Percentiles rank a stretch among this genome's conserved stretches.
phyloP scores from a whole-genome alignment of 495 filamentous ascomycete species.

The Lasiosphaeria miniovina region DNA sequence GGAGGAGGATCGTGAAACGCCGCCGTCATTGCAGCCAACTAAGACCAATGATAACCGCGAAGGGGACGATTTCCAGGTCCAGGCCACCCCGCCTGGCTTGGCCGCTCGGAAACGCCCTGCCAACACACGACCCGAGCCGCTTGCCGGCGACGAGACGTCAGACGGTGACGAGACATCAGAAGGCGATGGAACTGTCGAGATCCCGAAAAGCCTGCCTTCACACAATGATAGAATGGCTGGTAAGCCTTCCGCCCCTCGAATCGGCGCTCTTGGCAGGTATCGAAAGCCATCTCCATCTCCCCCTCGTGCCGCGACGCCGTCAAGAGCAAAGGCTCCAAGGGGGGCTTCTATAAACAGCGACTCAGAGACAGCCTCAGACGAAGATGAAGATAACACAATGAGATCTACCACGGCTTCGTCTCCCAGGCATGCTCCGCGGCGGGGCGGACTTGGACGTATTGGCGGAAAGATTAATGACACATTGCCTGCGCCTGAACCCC shows the following conservation, averaged over 20 bases:
- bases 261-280: constrained; percentile 31
- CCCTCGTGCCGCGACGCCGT: constrained; percentile 9
- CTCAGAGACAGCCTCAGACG: constrained; percentile 44
- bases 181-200: too few relatives aligned
- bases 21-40: not conserved
- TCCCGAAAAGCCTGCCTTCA: constrained; percentile 16
- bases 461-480: constrained; percentile 32
- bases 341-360: constrained; percentile 3
- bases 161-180: constrained; percentile 32
- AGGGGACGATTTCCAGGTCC: constrained; percentile 52
- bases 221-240: constrained; percentile 1
- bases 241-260: constrained; percentile 11
- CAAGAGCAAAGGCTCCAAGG: not conserved
- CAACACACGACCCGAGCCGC: constrained; percentile 4
- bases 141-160: constrained; percentile 34
- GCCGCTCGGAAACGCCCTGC: constrained; percentile 16
- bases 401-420: constrained; percentile 14
- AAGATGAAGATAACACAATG: constrained; percentile 21
- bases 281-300: constrained; percentile 20
- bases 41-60: constrained; percentile 14
- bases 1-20: constrained; percentile 34
- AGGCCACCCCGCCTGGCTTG: constrained; percentile 41
- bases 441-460: constrained; percentile 40
- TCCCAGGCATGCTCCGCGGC: constrained; percentile 21
- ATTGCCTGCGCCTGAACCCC: constrained; percentile 7